These are phyloP conservation scores for Cercophora sp. DNA, from an alignment of 495 filamentous ascomycete genomes.

Conservation along the genomic window DNA sequence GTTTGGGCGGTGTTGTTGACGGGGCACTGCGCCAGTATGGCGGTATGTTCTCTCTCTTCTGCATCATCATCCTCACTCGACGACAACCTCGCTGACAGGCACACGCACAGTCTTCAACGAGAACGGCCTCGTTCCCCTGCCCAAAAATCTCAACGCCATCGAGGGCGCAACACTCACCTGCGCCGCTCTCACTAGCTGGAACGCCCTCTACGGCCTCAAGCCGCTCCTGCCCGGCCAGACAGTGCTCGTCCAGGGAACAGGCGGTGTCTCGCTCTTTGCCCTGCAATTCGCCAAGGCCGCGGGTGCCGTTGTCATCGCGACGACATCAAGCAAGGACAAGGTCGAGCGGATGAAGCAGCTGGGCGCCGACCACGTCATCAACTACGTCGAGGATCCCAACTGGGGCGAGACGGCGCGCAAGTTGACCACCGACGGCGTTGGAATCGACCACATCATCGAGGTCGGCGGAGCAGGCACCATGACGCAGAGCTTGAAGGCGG, in stretches of 20 bases:
- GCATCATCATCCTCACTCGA: too few species aligned
- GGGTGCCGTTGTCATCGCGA: constrained; percentile 76
- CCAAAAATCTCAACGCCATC: constrained; percentile 55
- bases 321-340: constrained; percentile 68
- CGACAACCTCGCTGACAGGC: too few species aligned
- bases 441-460: constrained; percentile 70
- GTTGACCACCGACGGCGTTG: constrained; percentile 54
- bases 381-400: constrained; percentile 65
- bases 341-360: constrained; percentile 62
- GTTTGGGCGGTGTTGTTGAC: constrained; percentile 67
- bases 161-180: constrained; percentile 69
- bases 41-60: too few species aligned
- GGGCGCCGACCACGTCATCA: constrained; percentile 74
- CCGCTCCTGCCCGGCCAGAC: constrained; percentile 61
- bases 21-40: constrained; percentile 71
- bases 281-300: constrained; percentile 83
- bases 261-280: constrained; percentile 75
- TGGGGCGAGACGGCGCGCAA: constrained; percentile 75
- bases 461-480: constrained; percentile 64
- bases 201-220: constrained; percentile 71
- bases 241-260: constrained; percentile 77
- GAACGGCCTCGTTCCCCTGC: constrained; percentile 62
- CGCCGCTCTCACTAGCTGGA: constrained; percentile 78
- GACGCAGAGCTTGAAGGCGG: constrained; percentile 57
- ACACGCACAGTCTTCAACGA: constrained; percentile 65